Percentiles rank a stretch among this genome's conserved stretches.
These are phyloP conservation scores for Elsinoe australis DNA, from an alignment of 2,329 filamentous ascomycete genomes.

Conservation along the genomic window DNA sequence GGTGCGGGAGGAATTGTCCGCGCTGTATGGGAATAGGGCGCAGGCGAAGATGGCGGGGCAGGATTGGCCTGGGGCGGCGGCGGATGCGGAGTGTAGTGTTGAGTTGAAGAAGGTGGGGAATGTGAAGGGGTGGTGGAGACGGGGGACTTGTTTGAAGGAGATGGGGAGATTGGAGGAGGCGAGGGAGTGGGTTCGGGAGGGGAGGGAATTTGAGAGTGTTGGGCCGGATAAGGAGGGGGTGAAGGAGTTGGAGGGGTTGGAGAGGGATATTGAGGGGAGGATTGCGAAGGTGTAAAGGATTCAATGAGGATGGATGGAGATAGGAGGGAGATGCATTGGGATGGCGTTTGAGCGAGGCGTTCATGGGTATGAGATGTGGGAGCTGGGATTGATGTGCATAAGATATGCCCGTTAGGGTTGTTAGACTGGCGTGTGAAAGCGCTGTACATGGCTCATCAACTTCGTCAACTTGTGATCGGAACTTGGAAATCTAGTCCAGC, in stretches of 20 bases:
- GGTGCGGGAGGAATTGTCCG: conserved; percentile 74
- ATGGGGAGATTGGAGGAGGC: conserved; percentile 86
- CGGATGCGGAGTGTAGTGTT: conserved; percentile 81
- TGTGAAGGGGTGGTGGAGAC: conserved; percentile 88
- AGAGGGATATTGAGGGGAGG: conserved; percentile 19
- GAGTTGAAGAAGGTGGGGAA: conserved; percentile 83
- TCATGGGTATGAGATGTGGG: conserved; percentile 4
- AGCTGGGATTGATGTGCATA: conserved; percentile 15
- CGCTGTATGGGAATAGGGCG: conserved; percentile 76
- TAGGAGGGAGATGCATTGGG: conserved; percentile 12
- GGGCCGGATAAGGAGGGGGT: conserved; percentile 32
- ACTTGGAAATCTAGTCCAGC: conserved; percentile 24
- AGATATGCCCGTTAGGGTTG: neutral
- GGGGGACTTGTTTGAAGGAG: conserved; percentile 77
- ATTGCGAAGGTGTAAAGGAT: conserved; percentile 18
- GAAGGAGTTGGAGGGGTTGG: conserved; percentile 19
- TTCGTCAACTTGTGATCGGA: conserved; percentile 6
- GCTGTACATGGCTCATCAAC: conserved; percentile 15
- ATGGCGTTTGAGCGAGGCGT: conserved; percentile 19
- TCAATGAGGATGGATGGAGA: conserved; percentile 14
- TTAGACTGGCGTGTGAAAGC: conserved; percentile 12
- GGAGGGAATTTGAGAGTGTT: conserved; percentile 71
- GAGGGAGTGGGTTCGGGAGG: conserved; percentile 65
- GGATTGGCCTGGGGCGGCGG: conserved; percentile 75
- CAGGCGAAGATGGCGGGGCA: conserved; percentile 80